Evolutionary conservation across 768 basidiomycete genomes (phyloP), one percentile per base, ranked within the genome.

Genomic region (Pulveroboletus ravenelii): DNA sequence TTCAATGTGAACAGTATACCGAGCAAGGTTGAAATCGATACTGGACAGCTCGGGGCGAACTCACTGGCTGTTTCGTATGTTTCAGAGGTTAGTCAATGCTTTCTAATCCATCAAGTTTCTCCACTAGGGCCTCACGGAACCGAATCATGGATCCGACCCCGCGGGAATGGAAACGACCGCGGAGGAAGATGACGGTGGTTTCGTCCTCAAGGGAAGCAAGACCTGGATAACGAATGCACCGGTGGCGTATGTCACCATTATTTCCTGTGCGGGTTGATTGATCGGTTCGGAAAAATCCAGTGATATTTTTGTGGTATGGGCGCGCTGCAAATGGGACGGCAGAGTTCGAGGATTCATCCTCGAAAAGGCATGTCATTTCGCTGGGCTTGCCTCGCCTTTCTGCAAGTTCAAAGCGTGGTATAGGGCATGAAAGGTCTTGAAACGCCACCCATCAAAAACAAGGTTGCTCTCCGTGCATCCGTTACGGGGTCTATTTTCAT

Each of bases 201-300:
- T 85, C 68, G 70, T 89, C 23, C 63, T 98, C 46, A 88, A 83
- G 55, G 95, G 95, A 45, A 88, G 88, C 69, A 98, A 98, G 75
- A 98, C 93, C 0, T 98, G 95, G 95, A 98, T 98, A 63, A 82
- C 92, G 13, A 96, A 96, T 63, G 82, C 93, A 1, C 93, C 93
- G 9, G 82, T 89, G 47, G 92, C 93, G 84, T 90, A 63, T 69
- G 85, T 74, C 37, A 42, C 10, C 38, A 42, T 36, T 41, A 34
- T 14, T 54, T 27, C 37, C 43, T 40, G 34, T 39, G 40, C 34
- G 44, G 32, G 17, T 39, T 34, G 42, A 41, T 55, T 58, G 31
- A 59, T 51, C 48, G 13, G 35, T 36, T 49, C 48, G 40, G 36
- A 17, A 43, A 18, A 46, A 51, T 27, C 6, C 45, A 92, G 89